Base-by-base conservation (phyloP, 2,329 filamentous ascomycete species). In the Colletotrichum zoysiae region DNA sequence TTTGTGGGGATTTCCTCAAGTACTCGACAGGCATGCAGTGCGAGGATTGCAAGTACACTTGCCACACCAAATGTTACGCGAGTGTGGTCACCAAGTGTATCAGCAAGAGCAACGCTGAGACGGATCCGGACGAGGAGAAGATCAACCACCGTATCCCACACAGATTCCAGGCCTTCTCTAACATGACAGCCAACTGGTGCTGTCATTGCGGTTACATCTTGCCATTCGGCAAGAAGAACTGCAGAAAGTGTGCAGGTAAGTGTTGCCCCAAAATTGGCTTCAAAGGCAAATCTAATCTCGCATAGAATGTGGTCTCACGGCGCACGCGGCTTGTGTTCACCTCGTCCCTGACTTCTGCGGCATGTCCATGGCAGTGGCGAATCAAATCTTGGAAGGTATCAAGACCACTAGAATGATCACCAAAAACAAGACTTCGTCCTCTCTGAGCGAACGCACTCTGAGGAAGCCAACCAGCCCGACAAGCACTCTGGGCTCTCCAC, bases 41-140 rank as follows among this genome's bases (percentile, higher is more conserved):
- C 82, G 93, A 97, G 75, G 96, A 99, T 84, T 99, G 96, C 92
- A 98, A 98, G 84, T 98, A 98, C 84, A 98, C 95, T 50, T 99
- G 96, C 83, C 96, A 99, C 83, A 95, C 94, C 78, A 98, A 98
- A 84, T 99, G 96, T 81, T 99, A 98, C 82, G 85, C 90, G 20
- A 97, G 95, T 81, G 96, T 99, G 58, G 96, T 99, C 77, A 99
- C 96, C 74, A 99, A 99, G 83, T 99, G 96, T 85, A 99, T 99
- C 82, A 98, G 95, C 85, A 98, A 99, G 82, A 98, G 95, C 74
- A 99, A 99, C 80, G 95, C 96, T 74, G 96, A 99, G 82, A 97
- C 94, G 7, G 96, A 99, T 81, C 95, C 96, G 30, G 96, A 99
- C 82, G 96, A 99, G 83, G 96, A 98, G 84, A 99, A 98, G 87